These are phyloP conservation scores for Xylaria intraflava DNA, from an alignment of 495 filamentous ascomycete species.

Conservation along the genomic window DNA sequence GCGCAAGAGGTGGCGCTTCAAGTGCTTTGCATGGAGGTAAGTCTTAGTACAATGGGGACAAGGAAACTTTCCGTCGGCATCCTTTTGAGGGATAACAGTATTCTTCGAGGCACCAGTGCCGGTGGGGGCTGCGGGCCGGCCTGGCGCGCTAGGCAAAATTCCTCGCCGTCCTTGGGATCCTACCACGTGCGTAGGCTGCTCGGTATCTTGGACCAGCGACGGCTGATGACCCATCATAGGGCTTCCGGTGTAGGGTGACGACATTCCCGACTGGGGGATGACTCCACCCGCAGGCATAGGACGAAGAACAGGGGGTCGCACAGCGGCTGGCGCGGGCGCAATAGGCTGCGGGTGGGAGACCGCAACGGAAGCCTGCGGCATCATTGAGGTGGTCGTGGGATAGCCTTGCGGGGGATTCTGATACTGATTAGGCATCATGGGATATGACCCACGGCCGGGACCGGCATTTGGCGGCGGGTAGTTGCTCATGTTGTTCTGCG, in stretches of 20 bases:
- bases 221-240: slow-evolving; percentile 37
- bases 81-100: slow-evolving; percentile 78
- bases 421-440: slow-evolving; percentile 45
- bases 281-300: slow-evolving; percentile 59
- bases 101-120: slow-evolving; percentile 63
- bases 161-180: slow-evolving; percentile 86
- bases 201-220: slow-evolving; percentile 37
- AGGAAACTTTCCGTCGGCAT: slow-evolving; percentile 93
- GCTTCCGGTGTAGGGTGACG: slow-evolving; percentile 44
- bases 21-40: slow-evolving; percentile 93
- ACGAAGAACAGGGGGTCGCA: slow-evolving; percentile 49
- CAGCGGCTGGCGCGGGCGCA: slow-evolving; percentile 60
- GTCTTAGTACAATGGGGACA: slow-evolving; percentile 97
- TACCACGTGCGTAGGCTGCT: slow-evolving; percentile 79
- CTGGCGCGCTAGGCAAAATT: slow-evolving; percentile 83
- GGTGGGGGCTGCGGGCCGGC: slow-evolving; percentile 59
- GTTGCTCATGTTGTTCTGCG: slow-evolving; percentile 54
- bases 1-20: slow-evolving; percentile 90
- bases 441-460: slow-evolving; percentile 44
- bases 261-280: slow-evolving; percentile 43
- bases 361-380: slow-evolving; percentile 58
- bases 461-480: slow-evolving; percentile 53
- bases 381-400: slow-evolving; percentile 54
- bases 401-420: slow-evolving; percentile 52
- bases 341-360: slow-evolving; percentile 66